These are phyloP conservation scores for Atkinsonella hypoxylon DNA, from an alignment of 2,329 filamentous ascomycete genomes.

Conservation along the genomic window DNA sequence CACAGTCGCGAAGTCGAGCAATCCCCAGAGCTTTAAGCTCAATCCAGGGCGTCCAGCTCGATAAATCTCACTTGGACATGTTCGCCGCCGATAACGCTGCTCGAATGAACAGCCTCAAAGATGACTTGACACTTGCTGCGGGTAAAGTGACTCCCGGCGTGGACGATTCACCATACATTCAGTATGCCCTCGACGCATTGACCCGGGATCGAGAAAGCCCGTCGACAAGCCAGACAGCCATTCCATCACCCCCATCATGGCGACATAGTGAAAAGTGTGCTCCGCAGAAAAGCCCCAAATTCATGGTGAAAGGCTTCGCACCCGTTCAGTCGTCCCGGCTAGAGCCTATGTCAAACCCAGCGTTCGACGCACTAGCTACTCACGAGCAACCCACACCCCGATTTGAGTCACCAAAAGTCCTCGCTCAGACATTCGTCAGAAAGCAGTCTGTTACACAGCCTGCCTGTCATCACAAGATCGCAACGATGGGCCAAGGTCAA, in stretches of 20 bases:
- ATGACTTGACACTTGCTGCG: conserved; percentile 37
- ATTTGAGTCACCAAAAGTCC: neutral
- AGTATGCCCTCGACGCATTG: conserved; percentile 79
- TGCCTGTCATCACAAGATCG: neutral
- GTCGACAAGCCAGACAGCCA: conserved; percentile 33
- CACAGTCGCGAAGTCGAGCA: neutral
- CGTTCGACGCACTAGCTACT: neutral
- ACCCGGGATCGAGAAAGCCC: conserved; percentile 59
- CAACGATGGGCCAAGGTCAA: conserved; percentile 10
- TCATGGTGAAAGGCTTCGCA: conserved; percentile 1
- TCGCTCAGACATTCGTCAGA: neutral
- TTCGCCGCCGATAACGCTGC: conserved; percentile 21
- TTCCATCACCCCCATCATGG: conserved; percentile 29
- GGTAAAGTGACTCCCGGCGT: conserved; percentile 58
- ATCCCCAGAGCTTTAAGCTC: neutral
- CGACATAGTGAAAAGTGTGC: conserved; percentile 20
- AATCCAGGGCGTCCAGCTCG: conserved; percentile 20
- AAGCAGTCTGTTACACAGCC: conserved; percentile 4
- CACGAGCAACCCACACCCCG: neutral
- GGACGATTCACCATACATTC: conserved; percentile 79
- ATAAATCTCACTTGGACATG: conserved; percentile 29
- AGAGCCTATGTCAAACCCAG: neutral
- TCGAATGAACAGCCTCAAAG: conserved; percentile 32
- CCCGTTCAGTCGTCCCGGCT: neutral
- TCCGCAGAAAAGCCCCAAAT: conserved; percentile 2